phyloP scores from a whole-genome alignment of 768 basidiomycete genomes.

The Neoboletus subvelutipes region DNA sequence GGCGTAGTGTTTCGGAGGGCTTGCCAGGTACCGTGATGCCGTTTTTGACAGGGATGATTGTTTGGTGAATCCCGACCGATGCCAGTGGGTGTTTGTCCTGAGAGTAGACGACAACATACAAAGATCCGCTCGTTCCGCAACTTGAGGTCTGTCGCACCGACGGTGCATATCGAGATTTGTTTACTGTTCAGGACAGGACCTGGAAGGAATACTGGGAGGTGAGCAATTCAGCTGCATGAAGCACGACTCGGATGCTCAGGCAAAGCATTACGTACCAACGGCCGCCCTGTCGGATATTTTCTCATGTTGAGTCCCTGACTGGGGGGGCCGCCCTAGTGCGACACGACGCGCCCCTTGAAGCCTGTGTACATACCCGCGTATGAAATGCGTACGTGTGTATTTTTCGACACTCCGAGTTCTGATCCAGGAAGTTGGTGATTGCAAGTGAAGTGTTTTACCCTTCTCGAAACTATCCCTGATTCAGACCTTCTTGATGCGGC shows the following conservation, averaged over 20 bases:
- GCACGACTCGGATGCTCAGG: neutral
- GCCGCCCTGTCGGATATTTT: neutral
- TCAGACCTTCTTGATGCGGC: neutral
- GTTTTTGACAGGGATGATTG: neutral
- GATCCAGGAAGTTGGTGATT: neutral
- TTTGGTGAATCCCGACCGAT: neutral
- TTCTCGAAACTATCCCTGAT: too few species aligned
- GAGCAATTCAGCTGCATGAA: neutral
- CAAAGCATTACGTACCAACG: neutral
- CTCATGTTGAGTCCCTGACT: neutral
- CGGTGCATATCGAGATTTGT: neutral
- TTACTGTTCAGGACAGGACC: neutral
- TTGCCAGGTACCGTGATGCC: neutral
- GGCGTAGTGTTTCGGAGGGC: constrained; percentile 39
- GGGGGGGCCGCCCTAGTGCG: too few species aligned
- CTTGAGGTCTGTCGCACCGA: neutral
- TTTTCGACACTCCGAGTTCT: neutral
- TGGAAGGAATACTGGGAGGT: neutral
- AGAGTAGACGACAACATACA: neutral
- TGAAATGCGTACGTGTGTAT: neutral
- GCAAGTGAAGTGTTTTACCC: neutral
- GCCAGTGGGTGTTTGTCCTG: neutral
- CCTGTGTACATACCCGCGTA: too few species aligned
- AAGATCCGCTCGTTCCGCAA: neutral
- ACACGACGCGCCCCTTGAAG: neutral